These are phyloP conservation scores for Fusarium liriodendri DNA, from an alignment of 2,329 filamentous ascomycete species.

Conservation along the genomic window DNA sequence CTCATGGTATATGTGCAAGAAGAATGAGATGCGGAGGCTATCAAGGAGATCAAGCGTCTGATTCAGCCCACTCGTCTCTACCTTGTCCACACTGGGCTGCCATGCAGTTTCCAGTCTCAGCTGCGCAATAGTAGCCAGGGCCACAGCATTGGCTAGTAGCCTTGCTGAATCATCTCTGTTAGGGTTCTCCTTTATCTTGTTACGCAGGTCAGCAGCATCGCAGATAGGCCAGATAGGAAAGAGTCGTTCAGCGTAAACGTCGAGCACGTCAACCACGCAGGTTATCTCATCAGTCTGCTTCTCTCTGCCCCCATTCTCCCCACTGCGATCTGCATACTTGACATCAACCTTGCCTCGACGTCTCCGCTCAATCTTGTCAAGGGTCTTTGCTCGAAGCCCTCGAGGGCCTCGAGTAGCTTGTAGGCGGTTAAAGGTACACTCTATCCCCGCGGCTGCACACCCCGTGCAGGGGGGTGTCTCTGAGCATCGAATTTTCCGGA, in stretches of 20 bases:
- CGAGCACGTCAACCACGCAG: constrained; percentile 48
- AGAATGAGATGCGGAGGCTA: constrained; percentile 60
- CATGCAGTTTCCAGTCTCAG: constrained; percentile 54
- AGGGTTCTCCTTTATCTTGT: constrained; percentile 48
- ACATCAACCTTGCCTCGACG: constrained; percentile 16
- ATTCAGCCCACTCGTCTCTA: constrained; percentile 43
- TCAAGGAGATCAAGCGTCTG: constrained; percentile 51
- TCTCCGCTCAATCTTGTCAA: constrained; percentile 52
- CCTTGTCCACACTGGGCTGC: constrained; percentile 41
- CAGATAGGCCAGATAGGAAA: constrained; percentile 65
- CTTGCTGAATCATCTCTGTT: constrained; percentile 49
- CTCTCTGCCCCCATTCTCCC: constrained; percentile 14
- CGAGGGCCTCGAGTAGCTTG: constrained; percentile 59
- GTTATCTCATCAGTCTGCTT: constrained; percentile 34
- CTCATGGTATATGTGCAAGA: constrained; percentile 64
- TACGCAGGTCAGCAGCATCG: constrained; percentile 55
- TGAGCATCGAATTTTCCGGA: constrained; percentile 63
- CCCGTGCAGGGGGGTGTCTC: constrained; percentile 59
- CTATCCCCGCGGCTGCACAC: constrained; percentile 57
- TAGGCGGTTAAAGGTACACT: constrained; percentile 61
- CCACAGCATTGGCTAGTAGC: constrained; percentile 58
- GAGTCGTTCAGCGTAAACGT: constrained; percentile 60
- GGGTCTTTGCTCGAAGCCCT: constrained; percentile 57
- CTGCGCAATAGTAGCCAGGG: constrained; percentile 61
- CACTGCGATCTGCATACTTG: not conserved